Evolutionary conservation across 2,329 filamentous ascomycete genomes (phyloP), one percentile per base, ranked within the genome.

Genomic region (Calonectria honghensis): DNA sequence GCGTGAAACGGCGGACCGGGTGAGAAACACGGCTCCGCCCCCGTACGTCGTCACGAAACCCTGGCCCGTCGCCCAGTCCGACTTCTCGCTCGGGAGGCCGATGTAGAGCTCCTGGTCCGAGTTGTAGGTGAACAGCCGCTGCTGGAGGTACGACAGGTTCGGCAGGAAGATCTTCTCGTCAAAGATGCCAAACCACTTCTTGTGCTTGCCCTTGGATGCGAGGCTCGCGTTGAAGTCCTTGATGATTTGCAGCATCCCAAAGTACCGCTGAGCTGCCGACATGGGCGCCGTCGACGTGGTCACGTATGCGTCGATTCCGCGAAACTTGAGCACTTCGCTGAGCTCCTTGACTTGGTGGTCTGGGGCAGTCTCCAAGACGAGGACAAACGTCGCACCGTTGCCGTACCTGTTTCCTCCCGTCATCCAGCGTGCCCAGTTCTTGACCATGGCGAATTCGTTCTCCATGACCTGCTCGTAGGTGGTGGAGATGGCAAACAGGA

Each of bases 91-190:
- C 0, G 88, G 87, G 2, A 88, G 79, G 18, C 87, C 87, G 18
- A 89, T 72, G 76, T 86, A 88, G 18, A 86, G 73, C 61, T 84
- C 81, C 9, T 83, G 74, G 10, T 75, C 77, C 0, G 83, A 73
- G 61, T 85, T 81, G 70, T 85, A 85, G 0, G 78, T 69, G n/a
- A 80, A 80, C 3, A 89, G 83, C 7, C 82, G 83, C 32, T 83
- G 77, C 4, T 87, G 79, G 11, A 89, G 84, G 52, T 83, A 81
- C 0, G 81, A 79, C 39, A 88, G 77, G 48, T 85, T 85, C 0
- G 88, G 87, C 61, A 89, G 84, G 77, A 89, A 89, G 64, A 88
- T 81, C 69, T 86, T 84, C 75, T 89, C 87, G 39, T 89, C 88
- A 1, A 89, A 76, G 1, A 89, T 80, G 1, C 84, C 87, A 48